Percentiles rank a stretch among this genome's conserved stretches.
Evolutionary conservation across 2,329 filamentous ascomycete genomes (phyloP).

Genomic region (Juglanconis juglandina): DNA sequence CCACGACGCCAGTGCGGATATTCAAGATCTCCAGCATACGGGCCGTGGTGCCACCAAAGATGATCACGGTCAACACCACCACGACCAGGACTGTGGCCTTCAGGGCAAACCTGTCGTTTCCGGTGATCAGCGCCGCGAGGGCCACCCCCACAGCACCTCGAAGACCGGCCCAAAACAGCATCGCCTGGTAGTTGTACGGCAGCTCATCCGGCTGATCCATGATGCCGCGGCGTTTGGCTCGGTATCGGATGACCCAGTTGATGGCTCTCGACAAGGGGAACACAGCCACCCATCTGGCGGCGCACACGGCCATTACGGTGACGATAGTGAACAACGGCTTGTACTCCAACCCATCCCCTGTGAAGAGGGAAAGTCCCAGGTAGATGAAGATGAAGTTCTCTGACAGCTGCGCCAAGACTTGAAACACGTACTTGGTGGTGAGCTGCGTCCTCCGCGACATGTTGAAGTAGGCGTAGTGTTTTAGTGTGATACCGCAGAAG

Average conservation of each 20-base stretch:
- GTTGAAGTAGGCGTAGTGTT: constrained; percentile 99
- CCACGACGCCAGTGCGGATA: constrained; percentile 93
- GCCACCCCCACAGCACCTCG: constrained; percentile 95
- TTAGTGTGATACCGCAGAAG: constrained; percentile 96
- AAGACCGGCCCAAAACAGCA: constrained; percentile 99
- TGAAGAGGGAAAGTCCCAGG: constrained; percentile 89
- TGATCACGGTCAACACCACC: constrained; percentile 95
- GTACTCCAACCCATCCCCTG: constrained; percentile 81
- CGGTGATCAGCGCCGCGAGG: constrained; percentile 81
- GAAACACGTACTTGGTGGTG: constrained; percentile 96
- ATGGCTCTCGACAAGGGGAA: constrained; percentile 88
- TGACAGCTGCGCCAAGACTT: constrained; percentile 87
- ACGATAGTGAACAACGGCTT: constrained; percentile 95
- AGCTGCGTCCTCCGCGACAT: constrained; percentile 98
- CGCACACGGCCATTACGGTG: constrained; percentile 85
- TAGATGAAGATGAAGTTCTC: constrained; percentile 99
- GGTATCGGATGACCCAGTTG: constrained; percentile 88
- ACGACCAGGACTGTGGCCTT: constrained; percentile 96
- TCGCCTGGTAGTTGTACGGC: constrained; percentile 94
- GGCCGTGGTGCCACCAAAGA: constrained; percentile 95
- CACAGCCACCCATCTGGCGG: constrained; percentile 87
- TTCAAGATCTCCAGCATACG: constrained; percentile 96
- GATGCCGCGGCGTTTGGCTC: constrained; percentile 70
- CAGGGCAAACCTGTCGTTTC: constrained; percentile 75
- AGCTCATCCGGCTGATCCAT: constrained; percentile 77